Evolutionary conservation across 805 yeast genomes (phyloP).

Genomic region (Pichia phayaonensis): DNA sequence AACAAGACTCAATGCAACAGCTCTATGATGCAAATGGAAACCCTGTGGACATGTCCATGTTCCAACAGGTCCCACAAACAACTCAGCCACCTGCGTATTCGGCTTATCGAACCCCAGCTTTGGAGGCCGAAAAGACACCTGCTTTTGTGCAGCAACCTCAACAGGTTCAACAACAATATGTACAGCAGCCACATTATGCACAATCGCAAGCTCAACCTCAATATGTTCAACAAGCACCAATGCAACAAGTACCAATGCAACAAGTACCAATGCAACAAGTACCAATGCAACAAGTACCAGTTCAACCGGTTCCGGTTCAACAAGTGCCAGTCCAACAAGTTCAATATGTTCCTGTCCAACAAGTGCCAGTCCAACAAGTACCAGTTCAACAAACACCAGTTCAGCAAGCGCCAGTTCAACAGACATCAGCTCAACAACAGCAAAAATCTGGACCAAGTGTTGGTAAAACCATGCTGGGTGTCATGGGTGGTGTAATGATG

Average conservation of each 20-base stretch:
- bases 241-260: background rate
- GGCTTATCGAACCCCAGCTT: background rate
- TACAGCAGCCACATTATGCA: background rate
- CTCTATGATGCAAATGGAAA: constrained; percentile 6
- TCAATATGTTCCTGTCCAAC: background rate
- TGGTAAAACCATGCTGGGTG: constrained; percentile 7
- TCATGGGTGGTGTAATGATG: constrained; percentile 5
- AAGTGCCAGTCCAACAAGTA: background rate
- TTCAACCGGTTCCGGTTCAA: background rate
- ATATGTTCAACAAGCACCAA: background rate
- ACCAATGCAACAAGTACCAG: background rate
- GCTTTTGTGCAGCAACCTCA: background rate
- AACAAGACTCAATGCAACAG: background rate
- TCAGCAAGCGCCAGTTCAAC: background rate
- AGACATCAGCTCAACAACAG: background rate
- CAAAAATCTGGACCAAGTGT: background rate
- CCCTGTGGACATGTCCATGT: constrained; percentile 1
- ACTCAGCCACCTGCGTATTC: background rate
- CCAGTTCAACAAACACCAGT: background rate
- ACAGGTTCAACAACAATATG: background rate
- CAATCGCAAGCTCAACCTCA: background rate
- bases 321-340: background rate
- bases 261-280: background rate
- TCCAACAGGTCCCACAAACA: background rate
- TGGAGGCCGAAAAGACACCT: background rate